These are phyloP conservation scores for Pittosporum tobira DNA, from an alignment of 129 eudicot species.

Conservation along the genomic window DNA sequence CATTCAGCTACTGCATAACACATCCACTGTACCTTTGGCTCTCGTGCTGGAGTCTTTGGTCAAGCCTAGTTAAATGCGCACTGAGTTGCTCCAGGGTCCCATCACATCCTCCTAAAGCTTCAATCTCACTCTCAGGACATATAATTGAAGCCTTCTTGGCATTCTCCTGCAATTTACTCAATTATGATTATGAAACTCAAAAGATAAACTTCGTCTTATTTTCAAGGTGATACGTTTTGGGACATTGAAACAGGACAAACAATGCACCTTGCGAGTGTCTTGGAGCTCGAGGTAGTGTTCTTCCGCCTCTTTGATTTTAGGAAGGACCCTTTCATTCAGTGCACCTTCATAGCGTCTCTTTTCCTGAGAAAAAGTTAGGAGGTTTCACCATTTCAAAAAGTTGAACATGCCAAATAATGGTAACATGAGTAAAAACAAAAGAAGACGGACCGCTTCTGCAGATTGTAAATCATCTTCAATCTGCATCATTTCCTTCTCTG, in stretches of 20 bases:
- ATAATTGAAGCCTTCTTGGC: conserved; percentile 67
- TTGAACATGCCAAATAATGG: conserved; percentile 3
- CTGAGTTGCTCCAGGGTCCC: conserved; percentile 60
- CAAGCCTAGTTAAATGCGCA: conserved; percentile 54
- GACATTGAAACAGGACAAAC: not conserved
- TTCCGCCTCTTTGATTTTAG: conserved; percentile 43
- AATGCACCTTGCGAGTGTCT: conserved; percentile 47
- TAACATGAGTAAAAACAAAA: not conserved
- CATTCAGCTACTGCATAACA: not conserved
- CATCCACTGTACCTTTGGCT: conserved; percentile 49
- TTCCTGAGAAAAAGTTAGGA: conserved; percentile 30
- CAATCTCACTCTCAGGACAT: conserved; percentile 78
- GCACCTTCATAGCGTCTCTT: conserved; percentile 42
- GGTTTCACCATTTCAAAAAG: not conserved
- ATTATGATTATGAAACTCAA: not conserved
- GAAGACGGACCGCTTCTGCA: conserved; percentile 37
- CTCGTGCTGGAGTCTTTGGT: conserved; percentile 55
- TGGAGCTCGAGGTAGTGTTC: conserved; percentile 30
- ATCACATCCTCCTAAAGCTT: conserved; percentile 56
- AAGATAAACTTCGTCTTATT: not conserved
- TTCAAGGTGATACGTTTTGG: not conserved
- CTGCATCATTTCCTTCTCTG: conserved; percentile 40
- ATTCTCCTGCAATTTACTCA: conserved; percentile 37
- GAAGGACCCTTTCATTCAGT: conserved; percentile 40
- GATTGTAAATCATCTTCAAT: conserved; percentile 46